phyloP scores from a whole-genome alignment of 441 rosid species.

The Populus hybrid region DNA sequence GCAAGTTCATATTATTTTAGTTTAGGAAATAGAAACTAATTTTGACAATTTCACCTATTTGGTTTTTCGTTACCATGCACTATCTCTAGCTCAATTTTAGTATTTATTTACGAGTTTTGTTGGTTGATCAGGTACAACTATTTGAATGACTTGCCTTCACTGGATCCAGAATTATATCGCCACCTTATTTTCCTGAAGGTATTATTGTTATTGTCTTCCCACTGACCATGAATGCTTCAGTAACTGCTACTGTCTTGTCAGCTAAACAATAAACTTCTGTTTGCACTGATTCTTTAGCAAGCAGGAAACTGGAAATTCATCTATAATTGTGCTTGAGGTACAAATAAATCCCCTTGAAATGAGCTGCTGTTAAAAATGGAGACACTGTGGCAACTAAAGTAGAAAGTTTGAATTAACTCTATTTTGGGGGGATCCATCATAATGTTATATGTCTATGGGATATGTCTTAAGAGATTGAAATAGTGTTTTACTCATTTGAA shows the following conservation, averaged over 20 bases:
- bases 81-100: background rate
- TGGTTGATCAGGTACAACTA: conserved; percentile 73
- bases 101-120: conserved; percentile 7
- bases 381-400: background rate
- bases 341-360: background rate
- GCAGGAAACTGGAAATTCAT: background rate
- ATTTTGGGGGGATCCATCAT: background rate
- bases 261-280: background rate
- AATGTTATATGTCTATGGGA: background rate
- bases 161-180: conserved; percentile 95
- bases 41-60: background rate
- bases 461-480: background rate
- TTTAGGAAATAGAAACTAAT: background rate
- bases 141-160: conserved; percentile 92
- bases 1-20: background rate
- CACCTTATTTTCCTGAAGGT: conserved; percentile 98
- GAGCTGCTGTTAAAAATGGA: background rate
- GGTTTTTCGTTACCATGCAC: background rate
- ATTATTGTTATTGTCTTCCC: conserved; percentile 13
- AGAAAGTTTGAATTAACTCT: background rate
- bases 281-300: background rate
- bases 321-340: background rate
- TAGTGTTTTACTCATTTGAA: background rate
- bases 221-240: background rate
- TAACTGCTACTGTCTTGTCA: background rate